These are phyloP conservation scores for Misopates orontium DNA, from an alignment of 257 asterid species.

Conservation along the genomic window DNA sequence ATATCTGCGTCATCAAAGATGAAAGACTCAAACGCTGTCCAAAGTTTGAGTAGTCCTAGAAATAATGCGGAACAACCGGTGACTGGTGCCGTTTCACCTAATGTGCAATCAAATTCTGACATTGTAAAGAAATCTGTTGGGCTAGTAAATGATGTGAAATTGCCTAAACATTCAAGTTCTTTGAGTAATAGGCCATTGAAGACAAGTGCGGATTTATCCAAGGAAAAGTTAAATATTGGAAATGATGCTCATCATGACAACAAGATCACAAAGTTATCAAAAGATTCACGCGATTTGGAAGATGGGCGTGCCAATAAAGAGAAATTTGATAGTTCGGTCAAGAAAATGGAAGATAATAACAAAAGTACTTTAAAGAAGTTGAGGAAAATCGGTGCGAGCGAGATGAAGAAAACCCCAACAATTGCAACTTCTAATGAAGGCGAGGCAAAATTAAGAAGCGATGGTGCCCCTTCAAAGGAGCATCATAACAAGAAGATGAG, in stretches of 20 bases:
- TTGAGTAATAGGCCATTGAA: constrained; percentile 25
- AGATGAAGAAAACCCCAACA: constrained; percentile 18
- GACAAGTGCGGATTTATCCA: constrained; percentile 17
- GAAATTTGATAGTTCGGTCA: constrained; percentile 32
- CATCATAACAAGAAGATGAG: constrained; percentile 24
- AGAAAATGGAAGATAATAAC: constrained; percentile 4
- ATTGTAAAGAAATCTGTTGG: constrained; percentile 30
- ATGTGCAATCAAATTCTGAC: constrained; percentile 29
- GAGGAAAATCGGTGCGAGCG: constrained; percentile 22
- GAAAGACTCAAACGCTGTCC: constrained; percentile 28
- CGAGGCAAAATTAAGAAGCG: constrained; percentile 29
- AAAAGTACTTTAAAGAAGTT: constrained; percentile 20
- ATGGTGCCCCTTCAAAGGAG: constrained; percentile 30
- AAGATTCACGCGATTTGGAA: constrained; percentile 34
- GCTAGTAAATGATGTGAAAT: constrained; percentile 28
- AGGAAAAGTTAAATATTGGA: constrained; percentile 24
- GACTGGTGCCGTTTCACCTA: constrained; percentile 24
- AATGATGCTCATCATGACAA: constrained; percentile 29
- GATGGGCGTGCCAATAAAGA: constrained; percentile 43
- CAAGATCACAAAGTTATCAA: constrained; percentile 22
- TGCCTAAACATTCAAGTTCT: constrained; percentile 23
- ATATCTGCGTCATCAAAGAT: constrained; percentile 24
- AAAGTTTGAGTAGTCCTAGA: constrained; percentile 23
- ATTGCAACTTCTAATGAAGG: constrained; percentile 10
- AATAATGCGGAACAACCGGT: constrained; percentile 23